phyloP scores from a whole-genome alignment of 768 basidiomycete genomes.

The Roridomyces roridus region DNA sequence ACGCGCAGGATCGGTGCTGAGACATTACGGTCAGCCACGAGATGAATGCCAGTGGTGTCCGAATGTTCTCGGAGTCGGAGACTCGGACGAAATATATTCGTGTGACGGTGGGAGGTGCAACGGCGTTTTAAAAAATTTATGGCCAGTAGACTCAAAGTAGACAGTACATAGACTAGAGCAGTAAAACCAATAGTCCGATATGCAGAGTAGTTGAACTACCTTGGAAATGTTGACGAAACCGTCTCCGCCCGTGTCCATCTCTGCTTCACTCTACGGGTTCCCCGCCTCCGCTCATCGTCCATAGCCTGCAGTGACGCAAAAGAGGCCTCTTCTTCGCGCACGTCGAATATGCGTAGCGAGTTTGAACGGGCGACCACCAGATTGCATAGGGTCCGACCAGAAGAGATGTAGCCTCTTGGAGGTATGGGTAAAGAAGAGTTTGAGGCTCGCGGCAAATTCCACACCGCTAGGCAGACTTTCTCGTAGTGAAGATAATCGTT shows the following conservation, averaged over 20 bases:
- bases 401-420: slow-evolving; percentile 47
- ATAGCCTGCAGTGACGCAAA: slow-evolving; percentile 59
- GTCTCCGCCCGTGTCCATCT: slow-evolving; percentile 80
- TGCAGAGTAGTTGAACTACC: slow-evolving; percentile 55
- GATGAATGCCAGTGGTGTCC: slow-evolving; percentile 83
- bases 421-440: slow-evolving; percentile 55
- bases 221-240: slow-evolving; percentile 83
- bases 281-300: slow-evolving; percentile 66
- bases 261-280: slow-evolving; percentile 74
- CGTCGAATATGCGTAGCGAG: slow-evolving; percentile 85
- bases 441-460: slow-evolving; percentile 78
- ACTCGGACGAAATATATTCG: slow-evolving; percentile 81
- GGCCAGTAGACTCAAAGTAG: too few relatives aligned
- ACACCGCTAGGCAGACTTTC: too few relatives aligned
- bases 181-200: slow-evolving; percentile 34
- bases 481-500: too few relatives aligned
- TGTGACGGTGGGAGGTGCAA: slow-evolving; percentile 60
- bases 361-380: slow-evolving; percentile 88
- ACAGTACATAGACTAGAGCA: slow-evolving; percentile 59
- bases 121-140: slow-evolving; percentile 49
- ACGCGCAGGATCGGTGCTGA: too few relatives aligned
- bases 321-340: slow-evolving; percentile 72
- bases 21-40: too few relatives aligned
- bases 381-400: slow-evolving; percentile 72
- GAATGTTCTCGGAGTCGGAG: too few relatives aligned